Evolutionary conservation across 495 filamentous ascomycete genomes (phyloP).

Genomic region (Rostrohypoxylon terebratum): DNA sequence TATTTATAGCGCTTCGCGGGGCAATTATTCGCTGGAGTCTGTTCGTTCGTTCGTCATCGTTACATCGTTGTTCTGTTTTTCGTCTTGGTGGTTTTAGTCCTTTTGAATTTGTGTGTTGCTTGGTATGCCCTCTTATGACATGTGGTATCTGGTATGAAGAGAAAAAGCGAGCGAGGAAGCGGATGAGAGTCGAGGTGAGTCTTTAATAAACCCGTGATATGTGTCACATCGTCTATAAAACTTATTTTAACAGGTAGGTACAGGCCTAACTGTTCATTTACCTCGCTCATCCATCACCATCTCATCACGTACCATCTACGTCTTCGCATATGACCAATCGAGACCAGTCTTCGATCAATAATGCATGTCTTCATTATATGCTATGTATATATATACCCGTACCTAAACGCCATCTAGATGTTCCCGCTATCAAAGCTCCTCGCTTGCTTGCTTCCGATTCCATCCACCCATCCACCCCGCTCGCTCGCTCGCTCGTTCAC

Average conservation of each 20-base stretch:
- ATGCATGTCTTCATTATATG: constrained; percentile 29
- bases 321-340: not conserved
- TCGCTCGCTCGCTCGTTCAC: not conserved
- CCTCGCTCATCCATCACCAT: not conserved
- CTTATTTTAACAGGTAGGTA: too few species aligned
- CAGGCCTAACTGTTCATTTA: too few species aligned
- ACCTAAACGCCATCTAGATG: constrained; percentile 34
- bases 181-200: too few species aligned
- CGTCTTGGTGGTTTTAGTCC: too few species aligned
- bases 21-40: constrained; percentile 7
- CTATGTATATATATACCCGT: constrained; percentile 20
- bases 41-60: not conserved
- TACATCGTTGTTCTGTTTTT: not conserved
- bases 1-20: constrained; percentile 20
- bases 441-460: constrained; percentile 16
- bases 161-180: not conserved
- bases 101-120: not conserved
- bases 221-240: too few species aligned
- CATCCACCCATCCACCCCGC: too few species aligned
- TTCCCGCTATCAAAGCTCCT: constrained; percentile 20
- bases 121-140: not conserved
- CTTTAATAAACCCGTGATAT: too few species aligned
- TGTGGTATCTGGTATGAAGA: not conserved
- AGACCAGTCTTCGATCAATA: not conserved
- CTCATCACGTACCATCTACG: not conserved